These are phyloP conservation scores for Aureobasidium sp. DNA, from an alignment of 2,329 filamentous ascomycete genomes.

Conservation along the genomic window DNA sequence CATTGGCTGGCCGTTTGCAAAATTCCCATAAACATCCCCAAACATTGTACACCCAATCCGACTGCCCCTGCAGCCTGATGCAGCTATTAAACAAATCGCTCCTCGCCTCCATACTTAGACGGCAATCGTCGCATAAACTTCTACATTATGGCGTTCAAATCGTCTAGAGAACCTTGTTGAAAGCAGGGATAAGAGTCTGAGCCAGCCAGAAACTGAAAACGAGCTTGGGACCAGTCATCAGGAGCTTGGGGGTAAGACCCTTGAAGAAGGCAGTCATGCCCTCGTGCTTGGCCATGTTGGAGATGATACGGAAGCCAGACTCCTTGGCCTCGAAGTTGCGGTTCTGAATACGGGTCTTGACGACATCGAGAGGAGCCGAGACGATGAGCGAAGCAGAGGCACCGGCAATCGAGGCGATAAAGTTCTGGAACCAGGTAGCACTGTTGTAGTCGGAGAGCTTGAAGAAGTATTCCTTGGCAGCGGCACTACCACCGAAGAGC, in stretches of 20 bases:
- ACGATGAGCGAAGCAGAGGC: constrained; percentile 92
- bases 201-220: constrained; percentile 99
- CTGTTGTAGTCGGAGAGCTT: constrained; percentile 88
- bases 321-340: constrained; percentile 98
- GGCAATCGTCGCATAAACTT: background rate
- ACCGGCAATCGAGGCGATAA: constrained; percentile 89
- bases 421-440: constrained; percentile 92
- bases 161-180: constrained; percentile 56
- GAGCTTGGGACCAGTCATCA: constrained; percentile 98
- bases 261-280: constrained; percentile 90
- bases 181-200: constrained; percentile 93
- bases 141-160: background rate
- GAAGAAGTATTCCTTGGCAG: constrained; percentile 95
- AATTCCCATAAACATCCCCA: constrained; percentile 3
- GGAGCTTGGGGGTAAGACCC: constrained; percentile 88
- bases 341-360: constrained; percentile 98
- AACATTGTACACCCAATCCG: background rate
- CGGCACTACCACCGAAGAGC: constrained; percentile 95
- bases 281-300: constrained; percentile 89
- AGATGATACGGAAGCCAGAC: constrained; percentile 81
- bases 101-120: background rate
- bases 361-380: constrained; percentile 91
- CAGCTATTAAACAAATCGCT: constrained; percentile 1
- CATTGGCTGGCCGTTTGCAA: constrained; percentile 1
- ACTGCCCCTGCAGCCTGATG: background rate